Base-by-base conservation (phyloP, 2,329 filamentous ascomycete genomes). In the Whalleya microplaca region DNA sequence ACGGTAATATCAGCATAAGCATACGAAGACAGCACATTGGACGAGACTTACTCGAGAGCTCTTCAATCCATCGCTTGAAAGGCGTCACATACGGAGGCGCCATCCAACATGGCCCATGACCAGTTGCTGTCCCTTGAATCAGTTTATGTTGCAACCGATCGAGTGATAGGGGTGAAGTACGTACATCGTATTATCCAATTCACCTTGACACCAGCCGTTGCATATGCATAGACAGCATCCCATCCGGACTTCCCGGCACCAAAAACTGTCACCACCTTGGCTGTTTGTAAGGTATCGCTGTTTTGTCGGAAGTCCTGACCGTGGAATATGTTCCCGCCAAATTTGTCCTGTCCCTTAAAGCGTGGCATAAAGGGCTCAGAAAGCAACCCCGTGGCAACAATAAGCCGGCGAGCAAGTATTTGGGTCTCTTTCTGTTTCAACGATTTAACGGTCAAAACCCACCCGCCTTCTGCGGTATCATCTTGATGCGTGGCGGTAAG, bases 211-310 rank as follows among this genome's bases (percentile, higher is more conserved):
- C 83, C 83, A 0, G 77, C 71, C 0, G 77, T 75, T 4, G 81
- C 84, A 50, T 81, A 83, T 2, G 80, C 76, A 64, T 87, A 87
- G 0, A 82, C 84, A 1, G 82, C 80, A 66, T 89, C 87, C 76
- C 81, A 88, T 1, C 82, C 83, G 1, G 82, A 86, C 65, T 89
- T 90, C 16, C 78, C 78, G 0, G 77, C 84, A 2, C 86, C 87
- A 2, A 89, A 75, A 2, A 90, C 77, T 0, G 81, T 78, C 2
- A 79, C 77, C 1, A 71, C 71, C 43, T 76, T 64, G 64, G 75
- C 45, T 61, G 70, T 54, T 72, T 72, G 69, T 41, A 72, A 32
- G 68, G 73, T 67, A 42, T 73, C 56, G 50, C 74, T 54, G 37
- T 70, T 62, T 37, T 69, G 63, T 19, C 61, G 56, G 56, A 88